Evolutionary conservation across 2,329 filamentous ascomycete genomes (phyloP).

Genomic region (Calonectria henricotiae): DNA sequence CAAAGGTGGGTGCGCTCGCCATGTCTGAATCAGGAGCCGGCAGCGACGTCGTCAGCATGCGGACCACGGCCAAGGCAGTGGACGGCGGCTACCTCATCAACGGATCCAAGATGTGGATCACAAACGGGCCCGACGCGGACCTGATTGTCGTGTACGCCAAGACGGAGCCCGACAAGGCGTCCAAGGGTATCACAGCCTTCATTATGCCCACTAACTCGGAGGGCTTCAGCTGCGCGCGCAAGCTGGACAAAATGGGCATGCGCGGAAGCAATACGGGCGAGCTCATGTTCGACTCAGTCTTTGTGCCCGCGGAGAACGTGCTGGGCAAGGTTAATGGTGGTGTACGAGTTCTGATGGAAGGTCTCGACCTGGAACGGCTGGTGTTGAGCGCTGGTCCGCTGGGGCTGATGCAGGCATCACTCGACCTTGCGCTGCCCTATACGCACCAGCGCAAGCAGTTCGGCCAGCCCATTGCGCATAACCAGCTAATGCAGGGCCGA

Average conservation of each 20-base stretch:
- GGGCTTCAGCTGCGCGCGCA: slow-evolving; percentile 90
- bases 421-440: slow-evolving; percentile 91
- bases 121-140: slow-evolving; percentile 96
- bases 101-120: slow-evolving; percentile 99
- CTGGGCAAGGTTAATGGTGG: slow-evolving; percentile 87
- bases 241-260: slow-evolving; percentile 99
- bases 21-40: slow-evolving; percentile 96
- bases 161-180: slow-evolving; percentile 84
- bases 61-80: slow-evolving; percentile 84
- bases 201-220: slow-evolving; percentile 81
- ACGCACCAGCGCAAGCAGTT: slow-evolving; percentile 94
- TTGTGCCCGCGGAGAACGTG: slow-evolving; percentile 87
- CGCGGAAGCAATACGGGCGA: slow-evolving; percentile 97
- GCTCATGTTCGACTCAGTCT: slow-evolving; percentile 90
- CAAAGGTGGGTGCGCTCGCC: slow-evolving; percentile 87
- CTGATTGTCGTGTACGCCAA: slow-evolving; percentile 97
- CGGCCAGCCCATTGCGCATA: slow-evolving; percentile 86
- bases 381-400: slow-evolving; percentile 93
- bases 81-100: slow-evolving; percentile 90
- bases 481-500: slow-evolving; percentile 94
- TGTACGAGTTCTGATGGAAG: slow-evolving; percentile 95
- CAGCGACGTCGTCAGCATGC: slow-evolving; percentile 96
- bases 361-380: slow-evolving; percentile 92
- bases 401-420: slow-evolving; percentile 92
- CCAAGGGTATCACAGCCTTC: slow-evolving; percentile 96